Conservation (phyloP, 768 basidiomycete genomes). For the Lactifluus rugatus region DNA sequence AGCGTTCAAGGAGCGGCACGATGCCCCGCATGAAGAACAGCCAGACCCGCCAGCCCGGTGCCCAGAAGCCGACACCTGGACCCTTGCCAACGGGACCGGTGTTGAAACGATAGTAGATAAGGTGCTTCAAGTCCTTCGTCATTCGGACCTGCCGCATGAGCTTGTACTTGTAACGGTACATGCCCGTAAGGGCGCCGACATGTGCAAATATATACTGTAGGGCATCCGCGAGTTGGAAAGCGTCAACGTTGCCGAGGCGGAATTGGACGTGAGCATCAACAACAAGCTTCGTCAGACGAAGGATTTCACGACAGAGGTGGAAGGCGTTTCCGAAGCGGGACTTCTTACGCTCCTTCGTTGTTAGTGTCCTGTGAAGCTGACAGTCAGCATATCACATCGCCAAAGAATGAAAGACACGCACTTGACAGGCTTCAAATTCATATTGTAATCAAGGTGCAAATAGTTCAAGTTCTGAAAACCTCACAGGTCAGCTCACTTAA, state of each 20-base stretch:
- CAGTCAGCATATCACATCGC: conserved; percentile 10
- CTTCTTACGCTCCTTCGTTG: conserved; percentile 99
- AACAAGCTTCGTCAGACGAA: conserved; percentile 95
- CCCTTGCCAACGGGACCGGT: conserved; percentile 99
- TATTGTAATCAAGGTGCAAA: conserved; percentile 93
- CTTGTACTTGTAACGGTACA: conserved; percentile 99
- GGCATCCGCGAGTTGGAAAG: conserved; percentile 97
- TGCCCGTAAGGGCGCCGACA: conserved; percentile 95
- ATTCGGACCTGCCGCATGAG: conserved; percentile 99
- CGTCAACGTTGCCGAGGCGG: conserved; percentile 96
- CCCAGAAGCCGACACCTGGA: conserved; percentile 99
- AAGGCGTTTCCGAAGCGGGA: conserved; percentile 99
- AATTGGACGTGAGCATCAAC: conserved; percentile 99
- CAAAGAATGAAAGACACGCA: conserved; percentile 25
- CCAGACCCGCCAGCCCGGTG: conserved; percentile 99
- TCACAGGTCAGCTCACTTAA: conserved; percentile 5
- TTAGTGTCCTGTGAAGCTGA: conserved; percentile 63
- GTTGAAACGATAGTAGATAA: conserved; percentile 99
- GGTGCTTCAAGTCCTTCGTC: conserved; percentile 98
- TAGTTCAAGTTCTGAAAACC: conserved; percentile 73
- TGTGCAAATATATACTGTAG: conserved; percentile 97
- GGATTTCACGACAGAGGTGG: conserved; percentile 94
- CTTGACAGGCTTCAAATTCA: conserved; percentile 97
- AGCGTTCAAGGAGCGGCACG: conserved; percentile 92
- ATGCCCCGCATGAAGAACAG: conserved; percentile 99